Conservation (phyloP, 139 green algal species). For the Coelastrella sp. region DNA sequence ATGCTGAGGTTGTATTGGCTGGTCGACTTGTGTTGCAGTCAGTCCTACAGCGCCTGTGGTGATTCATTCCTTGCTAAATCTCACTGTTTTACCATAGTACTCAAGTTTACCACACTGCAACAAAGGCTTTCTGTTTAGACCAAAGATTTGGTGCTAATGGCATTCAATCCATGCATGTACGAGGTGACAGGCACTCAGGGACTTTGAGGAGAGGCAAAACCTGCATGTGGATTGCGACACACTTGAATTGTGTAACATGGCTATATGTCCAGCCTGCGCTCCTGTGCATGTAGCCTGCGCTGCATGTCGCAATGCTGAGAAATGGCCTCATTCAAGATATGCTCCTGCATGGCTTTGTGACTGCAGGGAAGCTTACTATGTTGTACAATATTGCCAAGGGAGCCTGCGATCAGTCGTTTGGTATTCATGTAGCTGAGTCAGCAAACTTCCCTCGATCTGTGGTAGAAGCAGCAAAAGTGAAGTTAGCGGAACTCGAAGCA, state of each 20-base stretch:
- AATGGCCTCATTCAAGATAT: no score
- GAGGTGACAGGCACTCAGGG: no score
- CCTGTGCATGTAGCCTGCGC: neutral
- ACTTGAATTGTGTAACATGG: neutral
- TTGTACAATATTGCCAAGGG: constrained; percentile 91
- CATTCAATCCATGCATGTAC: no score
- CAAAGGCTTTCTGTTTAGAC: no score
- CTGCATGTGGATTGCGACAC: neutral
- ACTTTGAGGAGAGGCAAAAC: no score
- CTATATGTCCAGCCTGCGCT: neutral
- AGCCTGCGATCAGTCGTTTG: constrained; percentile 95
- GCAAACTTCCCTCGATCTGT: constrained; percentile 90
- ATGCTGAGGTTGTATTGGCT: neutral
- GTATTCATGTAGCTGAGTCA: constrained; percentile 95
- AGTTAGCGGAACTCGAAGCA: constrained; percentile 84
- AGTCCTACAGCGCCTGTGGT: no score
- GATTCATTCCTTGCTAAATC: no score
- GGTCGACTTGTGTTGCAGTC: neutral
- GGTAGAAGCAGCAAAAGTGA: constrained; percentile 79
- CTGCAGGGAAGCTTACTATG: constrained; percentile 89
- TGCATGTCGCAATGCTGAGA: neutral
- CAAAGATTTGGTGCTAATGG: no score
- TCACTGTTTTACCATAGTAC: no score
- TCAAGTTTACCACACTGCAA: no score
- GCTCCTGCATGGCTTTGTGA: neutral